A percentile compares a stretch with the other conserved stretches of the same genome.
Evolutionary conservation across 305 asterid species (phyloP).

Genomic region (Coffea humblotiana): DNA sequence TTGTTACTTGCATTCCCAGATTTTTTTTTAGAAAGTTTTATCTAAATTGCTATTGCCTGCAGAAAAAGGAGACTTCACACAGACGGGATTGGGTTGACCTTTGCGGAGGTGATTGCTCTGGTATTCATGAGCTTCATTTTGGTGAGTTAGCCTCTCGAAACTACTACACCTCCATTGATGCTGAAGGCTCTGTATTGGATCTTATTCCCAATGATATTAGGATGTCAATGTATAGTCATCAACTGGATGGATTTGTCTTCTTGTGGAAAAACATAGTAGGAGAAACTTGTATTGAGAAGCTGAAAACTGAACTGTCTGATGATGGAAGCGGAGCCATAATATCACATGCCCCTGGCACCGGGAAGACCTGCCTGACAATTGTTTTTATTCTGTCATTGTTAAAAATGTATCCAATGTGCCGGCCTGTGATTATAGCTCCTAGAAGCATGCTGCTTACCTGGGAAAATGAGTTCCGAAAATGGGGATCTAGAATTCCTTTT

Average conservation of each 20-base stretch:
- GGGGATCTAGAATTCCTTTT: slow-evolving; percentile 50
- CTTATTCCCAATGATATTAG: slow-evolving; percentile 41
- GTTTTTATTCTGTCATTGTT: slow-evolving; percentile 57
- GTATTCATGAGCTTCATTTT: neutral
- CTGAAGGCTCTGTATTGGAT: slow-evolving; percentile 34
- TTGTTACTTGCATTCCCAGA: no score
- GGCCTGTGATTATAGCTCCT: slow-evolving; percentile 73
- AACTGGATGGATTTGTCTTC: slow-evolving; percentile 65
- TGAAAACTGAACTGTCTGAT: slow-evolving; percentile 25
- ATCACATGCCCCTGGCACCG: slow-evolving; percentile 87
- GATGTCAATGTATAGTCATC: slow-evolving; percentile 59
- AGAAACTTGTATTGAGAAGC: slow-evolving; percentile 38
- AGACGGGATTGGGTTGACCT: no score
- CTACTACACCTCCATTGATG: slow-evolving; percentile 7
- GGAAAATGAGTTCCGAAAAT: slow-evolving; percentile 54
- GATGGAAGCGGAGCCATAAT: slow-evolving; percentile 70
- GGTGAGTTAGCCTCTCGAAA: slow-evolving; percentile 14
- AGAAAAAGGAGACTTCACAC: no score
- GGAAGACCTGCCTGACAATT: slow-evolving; percentile 62
- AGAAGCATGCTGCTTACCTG: slow-evolving; percentile 68
- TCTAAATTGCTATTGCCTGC: no score
- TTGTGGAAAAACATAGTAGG: slow-evolving; percentile 71
- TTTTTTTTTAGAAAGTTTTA: no score
- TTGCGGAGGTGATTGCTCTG: no score
- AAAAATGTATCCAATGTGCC: slow-evolving; percentile 44